Conservation (phyloP, 2,329 filamentous ascomycete species). For the Tricladium varicosporioides region DNA sequence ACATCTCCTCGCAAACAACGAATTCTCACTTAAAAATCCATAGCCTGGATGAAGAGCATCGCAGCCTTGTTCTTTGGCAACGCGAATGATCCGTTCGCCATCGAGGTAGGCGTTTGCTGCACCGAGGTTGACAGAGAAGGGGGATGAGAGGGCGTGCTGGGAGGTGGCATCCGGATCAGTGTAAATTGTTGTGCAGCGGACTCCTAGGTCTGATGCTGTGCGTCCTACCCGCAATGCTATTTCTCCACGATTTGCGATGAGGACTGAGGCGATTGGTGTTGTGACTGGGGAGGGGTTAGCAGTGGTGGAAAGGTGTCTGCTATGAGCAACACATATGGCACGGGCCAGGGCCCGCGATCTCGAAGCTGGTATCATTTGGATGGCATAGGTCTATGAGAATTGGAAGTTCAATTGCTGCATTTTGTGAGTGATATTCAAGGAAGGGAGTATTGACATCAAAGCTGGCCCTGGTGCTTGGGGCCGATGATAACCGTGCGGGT, state of each 20-base stretch:
- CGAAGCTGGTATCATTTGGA: slow-evolving; percentile 27
- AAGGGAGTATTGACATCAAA: neutral
- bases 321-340: slow-evolving; percentile 21
- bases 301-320: slow-evolving; percentile 19
- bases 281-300: slow-evolving; percentile 9
- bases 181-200: slow-evolving; percentile 91
- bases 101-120: slow-evolving; percentile 86
- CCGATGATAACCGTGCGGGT: neutral
- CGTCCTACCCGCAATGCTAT: slow-evolving; percentile 91
- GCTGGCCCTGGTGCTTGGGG: neutral
- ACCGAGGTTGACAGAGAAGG: slow-evolving; percentile 80
- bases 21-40: slow-evolving; percentile 93
- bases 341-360: slow-evolving; percentile 30
- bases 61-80: slow-evolving; percentile 83
- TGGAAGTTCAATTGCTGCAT: neutral
- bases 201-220: slow-evolving; percentile 84
- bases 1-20: slow-evolving; percentile 83
- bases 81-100: slow-evolving; percentile 84
- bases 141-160: slow-evolving; percentile 84
- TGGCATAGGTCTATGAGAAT: neutral
- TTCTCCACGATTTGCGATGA: slow-evolving; percentile 96
- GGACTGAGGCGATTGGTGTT: slow-evolving; percentile 69
- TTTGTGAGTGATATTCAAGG: neutral
- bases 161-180: slow-evolving; percentile 85
- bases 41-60: slow-evolving; percentile 95